Evolutionary conservation across 805 yeast species (phyloP), one percentile per base, ranked within the genome.

Genomic region (Kregervanrija delftensis): DNA sequence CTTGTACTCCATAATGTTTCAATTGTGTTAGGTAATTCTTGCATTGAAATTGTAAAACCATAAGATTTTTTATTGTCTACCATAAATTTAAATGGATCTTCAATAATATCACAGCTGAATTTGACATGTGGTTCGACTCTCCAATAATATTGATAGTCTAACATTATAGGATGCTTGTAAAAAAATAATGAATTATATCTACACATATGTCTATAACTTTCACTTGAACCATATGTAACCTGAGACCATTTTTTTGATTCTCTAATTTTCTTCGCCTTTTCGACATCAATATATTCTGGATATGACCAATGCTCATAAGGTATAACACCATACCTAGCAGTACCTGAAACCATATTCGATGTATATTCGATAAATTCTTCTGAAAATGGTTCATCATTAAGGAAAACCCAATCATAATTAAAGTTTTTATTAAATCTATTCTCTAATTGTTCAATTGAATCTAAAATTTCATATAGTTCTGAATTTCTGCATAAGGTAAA

Each of bases 121-220:
- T 68, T 66, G 50, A 75, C 66, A 49, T 68, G 71, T 3, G 83
- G 83, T 57, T 77, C 83, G 44, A 77, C 79, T 56, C 83, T 66
- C 83, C 83, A 77, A 61, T 76, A 77, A 63, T 72, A 76, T 45
- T 76, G 76, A 61, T 77, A 77, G 13, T 74, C 77, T 35, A 62
- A 59, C 61, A 77, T 56, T 40, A 76, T 61, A 41, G 72, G 74
- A 57, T 74, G 78, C 57, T 76, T 69, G 66, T 73, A 76, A 58
- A 77, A 77, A 53, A 81, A 83, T 55, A 72, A 65, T 32, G 71
- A 65, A 48, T 65, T 70, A 52, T 50, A 73, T 31, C 78, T 58
- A 51, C 77, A 73, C 95, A 86, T 86, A 61, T 82, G 86, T 53
- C 91, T 72, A 59, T 86, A 86, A 30, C 80, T 70, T 53, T 79